Evolutionary conservation across 768 basidiomycete genomes (phyloP), one percentile per base, ranked within the genome.

Genomic region (Gloeophyllum trabeum): DNA sequence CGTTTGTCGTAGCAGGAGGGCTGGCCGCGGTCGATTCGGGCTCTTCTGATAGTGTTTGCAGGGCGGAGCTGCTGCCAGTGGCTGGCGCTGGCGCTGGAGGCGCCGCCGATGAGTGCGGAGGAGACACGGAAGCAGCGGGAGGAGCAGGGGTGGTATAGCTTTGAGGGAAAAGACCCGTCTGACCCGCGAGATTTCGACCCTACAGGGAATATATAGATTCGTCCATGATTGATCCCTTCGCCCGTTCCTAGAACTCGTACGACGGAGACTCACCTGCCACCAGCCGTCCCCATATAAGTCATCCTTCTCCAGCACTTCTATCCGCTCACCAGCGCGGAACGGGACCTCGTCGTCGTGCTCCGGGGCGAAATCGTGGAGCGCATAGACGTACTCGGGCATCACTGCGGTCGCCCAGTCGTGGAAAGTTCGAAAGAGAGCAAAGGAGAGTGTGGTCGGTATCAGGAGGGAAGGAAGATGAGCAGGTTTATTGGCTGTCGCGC

Each of bases 261-360:
- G 38, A 16, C 28, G 35, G 12, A 19, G 12, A 61, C 71, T 55
- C 43, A 81, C 81, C 71, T 78, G 73, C 90, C 90, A 98, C 96
- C 96, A 98, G 14, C 94, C 96, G 60, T 99, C 96, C 16, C 76
- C 76, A 57, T 87, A 98, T 44, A 76, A 62, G 49, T 98, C 96
- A 55, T 98, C 96, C 63, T 78, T 88, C 66, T 98, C 94, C 32
- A 97, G 44, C 22, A 99, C 79, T 54, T 88, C 81, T 51, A 98
- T 89, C 43, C 75, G 69, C 50, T 98, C 90, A 2, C 93, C 93
- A 3, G 79, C 80, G 34, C 64, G 69, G 57, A 98, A 96, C 1
- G 77, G 52, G 28, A 98, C 73, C 62, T 99, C 96, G 61, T 99
- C 96, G 40, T 87, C 86, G 60, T 97, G 78, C 65, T 99, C 92